Base-by-base conservation (phyloP, 2,329 filamentous ascomycete genomes). In the Bipolaris cookei region DNA sequence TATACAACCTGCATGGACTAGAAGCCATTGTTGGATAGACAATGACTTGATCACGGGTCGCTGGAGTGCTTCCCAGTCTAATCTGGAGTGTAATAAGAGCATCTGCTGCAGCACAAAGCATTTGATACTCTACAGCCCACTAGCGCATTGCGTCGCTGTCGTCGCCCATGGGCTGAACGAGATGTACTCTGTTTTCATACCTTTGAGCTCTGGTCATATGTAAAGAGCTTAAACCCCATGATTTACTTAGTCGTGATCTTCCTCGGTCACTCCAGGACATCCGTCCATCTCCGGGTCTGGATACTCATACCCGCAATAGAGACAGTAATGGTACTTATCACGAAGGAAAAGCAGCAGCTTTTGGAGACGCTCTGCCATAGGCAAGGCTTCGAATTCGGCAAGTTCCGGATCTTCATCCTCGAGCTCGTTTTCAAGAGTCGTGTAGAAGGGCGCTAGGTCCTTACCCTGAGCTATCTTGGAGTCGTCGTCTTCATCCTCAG, bases 261-360 rank as follows among this genome's bases (percentile, higher is more conserved):
- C 92, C 77, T 97, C 95, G 0, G 87, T 90, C 34, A 88, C 54
- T 0, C 95, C 95, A 0, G 95, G 94, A 81, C 95, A 99, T 0
- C 91, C 93, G 11, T 95, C 91, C 89, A 97, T 88, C 34, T 80
- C 77, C 34, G 79, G 80, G 69, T 92, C 87, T 0, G 87, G 84
- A 74, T 97, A 99, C 50, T 81, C 81, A 76, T 84, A 90, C 75
- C 97, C 98, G 78, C 95, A 99, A 90, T 93, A 99, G 74, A 97
- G 97, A 79, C 95, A 99, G 74, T 99, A 99, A 42, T 82, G 78
- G 70, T 92, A 86, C 70, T 84, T 84, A 46, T 86, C 81, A 35
- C 95, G 84, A 51, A 99, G 76, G 76, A 90, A 88, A 16, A 79
- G 74, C 8, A 97, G 83, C 13, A 96, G 76, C 65, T 81, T 86